Evolutionary conservation across 148 eudicot species (phyloP).

Genomic region (Amaranthus palmeri): DNA sequence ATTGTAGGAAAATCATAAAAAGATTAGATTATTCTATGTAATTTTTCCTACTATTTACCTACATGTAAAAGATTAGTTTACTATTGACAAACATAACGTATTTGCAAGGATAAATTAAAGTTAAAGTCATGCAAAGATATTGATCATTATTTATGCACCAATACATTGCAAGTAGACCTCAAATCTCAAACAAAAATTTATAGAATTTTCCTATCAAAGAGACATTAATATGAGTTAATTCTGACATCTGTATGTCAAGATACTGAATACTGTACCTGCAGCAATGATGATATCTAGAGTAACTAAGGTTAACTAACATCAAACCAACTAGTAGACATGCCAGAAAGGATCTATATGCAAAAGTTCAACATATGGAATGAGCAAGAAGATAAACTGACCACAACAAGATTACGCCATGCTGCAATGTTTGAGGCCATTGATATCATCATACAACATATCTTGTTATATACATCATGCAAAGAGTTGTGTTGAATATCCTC

Average conservation of each 20-base stretch:
- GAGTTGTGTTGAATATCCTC: constrained; percentile 23
- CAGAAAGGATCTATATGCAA: background rate
- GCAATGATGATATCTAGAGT: background rate
- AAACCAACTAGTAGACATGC: background rate
- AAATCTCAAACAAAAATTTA: background rate
- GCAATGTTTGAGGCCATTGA: constrained; percentile 41
- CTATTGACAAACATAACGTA: no score
- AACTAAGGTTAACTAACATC: background rate
- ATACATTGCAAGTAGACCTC: no score
- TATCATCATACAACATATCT: constrained; percentile 23
- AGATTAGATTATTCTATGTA: no score
- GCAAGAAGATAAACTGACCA: constrained; percentile 50
- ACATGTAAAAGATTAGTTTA: no score
- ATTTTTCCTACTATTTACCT: no score
- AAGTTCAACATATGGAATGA: background rate
- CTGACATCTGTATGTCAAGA: background rate
- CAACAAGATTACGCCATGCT: constrained; percentile 87
- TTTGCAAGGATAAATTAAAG: no score
- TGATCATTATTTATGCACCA: background rate
- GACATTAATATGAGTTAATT: background rate
- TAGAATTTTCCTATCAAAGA: background rate
- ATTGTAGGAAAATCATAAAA: no score
- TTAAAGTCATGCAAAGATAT: no score
- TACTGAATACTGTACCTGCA: background rate
- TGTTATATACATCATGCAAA: constrained; percentile 22